Base-by-base conservation (phyloP, 495 filamentous ascomycete genomes). In the Penicillium cataractarum region DNA sequence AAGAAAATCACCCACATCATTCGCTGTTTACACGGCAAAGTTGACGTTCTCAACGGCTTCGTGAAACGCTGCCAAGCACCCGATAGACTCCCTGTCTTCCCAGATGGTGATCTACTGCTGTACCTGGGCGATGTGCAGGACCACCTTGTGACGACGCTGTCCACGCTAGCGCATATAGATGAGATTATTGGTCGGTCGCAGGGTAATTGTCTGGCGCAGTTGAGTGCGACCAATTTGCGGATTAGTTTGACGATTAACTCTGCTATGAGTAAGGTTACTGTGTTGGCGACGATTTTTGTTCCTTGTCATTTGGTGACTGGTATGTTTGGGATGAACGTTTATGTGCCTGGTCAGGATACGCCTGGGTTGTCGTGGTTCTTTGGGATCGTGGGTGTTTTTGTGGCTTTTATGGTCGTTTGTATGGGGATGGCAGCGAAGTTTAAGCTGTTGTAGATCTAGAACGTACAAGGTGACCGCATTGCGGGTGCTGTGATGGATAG, bases 81-180 rank as follows among this genome's bases (percentile, higher is more conserved):
- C 70, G 90, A 92, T 56, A 87, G 92, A 57, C 94, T 90, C 76
- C 85, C 89, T 64, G 86, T 96, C 29, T 93, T 93, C 26, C 93
- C 94, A 0, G 87, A 90, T 3, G 91, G 90, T 69, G 93, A 97
- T 66, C 92, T 97, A 51, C 90, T 92, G 22, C 80, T 97, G 55
- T 98, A 97, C 69, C 84, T 98, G 0, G 89, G 91, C 54, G 94
- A 98, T 76, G 94, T 97, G 55, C 94, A 98, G 72, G 94, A 98
- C 71, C 94, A 98, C 79, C 90, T 98, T n/a, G 89, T 97, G 13
- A 98, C 94, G 50, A 97, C 95, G 86, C 88, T 95, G 82, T 89
- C 86, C 58, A 95, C 92, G 68, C 80, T 98, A 17, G 83, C 83
- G 5, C 95, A 98, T 65, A 94, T 93, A 63, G 95, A 98, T 70